Evolutionary conservation across 768 basidiomycete genomes (phyloP).

Genomic region (Scleroderma citrinum): DNA sequence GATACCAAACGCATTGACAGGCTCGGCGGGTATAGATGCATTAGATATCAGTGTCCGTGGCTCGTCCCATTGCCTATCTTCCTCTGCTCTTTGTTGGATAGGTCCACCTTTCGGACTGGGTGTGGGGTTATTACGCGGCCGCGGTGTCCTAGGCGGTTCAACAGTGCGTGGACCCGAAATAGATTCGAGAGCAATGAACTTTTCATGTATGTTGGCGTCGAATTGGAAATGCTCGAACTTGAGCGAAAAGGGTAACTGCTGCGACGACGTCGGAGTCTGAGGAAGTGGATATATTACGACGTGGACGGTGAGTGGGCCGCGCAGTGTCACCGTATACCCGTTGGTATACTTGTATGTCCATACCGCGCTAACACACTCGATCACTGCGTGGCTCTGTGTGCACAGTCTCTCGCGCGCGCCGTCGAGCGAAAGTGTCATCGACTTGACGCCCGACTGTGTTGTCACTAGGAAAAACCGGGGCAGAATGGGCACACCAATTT

Average conservation of each 20-base stretch:
- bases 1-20: conserved; percentile 84
- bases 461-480: conserved; percentile 84
- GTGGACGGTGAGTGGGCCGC: conserved; percentile 68
- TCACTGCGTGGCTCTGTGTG: conserved; percentile 40
- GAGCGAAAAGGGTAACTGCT: conserved; percentile 30
- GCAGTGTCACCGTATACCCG: conserved; percentile 72
- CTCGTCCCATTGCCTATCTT: conserved; percentile 64
- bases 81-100: conserved; percentile 31
- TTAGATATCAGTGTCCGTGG: conserved; percentile 53
- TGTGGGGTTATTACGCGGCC: conserved; percentile 27
- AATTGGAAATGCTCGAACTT: conserved; percentile 74
- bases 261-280: conserved; percentile 12
- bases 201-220: conserved; percentile 67
- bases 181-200: conserved; percentile 61
- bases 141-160: conserved; percentile 38
- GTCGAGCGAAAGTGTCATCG: conserved; percentile 75
- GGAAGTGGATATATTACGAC: conserved; percentile 36
- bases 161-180: conserved; percentile 46
- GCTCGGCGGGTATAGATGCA: conserved; percentile 71
- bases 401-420: conserved; percentile 67
- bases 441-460: conserved; percentile 77
- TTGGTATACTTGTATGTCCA: conserved; percentile 82
- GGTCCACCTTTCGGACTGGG: conserved; percentile 28
- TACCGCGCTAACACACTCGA: conserved; percentile 67
- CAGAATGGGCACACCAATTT: conserved; percentile 73